Percentiles rank a stretch among this genome's conserved stretches.
Conservation (phyloP, 1,284 basidiomycete genomes). For the Puccinia brachypodii region DNA sequence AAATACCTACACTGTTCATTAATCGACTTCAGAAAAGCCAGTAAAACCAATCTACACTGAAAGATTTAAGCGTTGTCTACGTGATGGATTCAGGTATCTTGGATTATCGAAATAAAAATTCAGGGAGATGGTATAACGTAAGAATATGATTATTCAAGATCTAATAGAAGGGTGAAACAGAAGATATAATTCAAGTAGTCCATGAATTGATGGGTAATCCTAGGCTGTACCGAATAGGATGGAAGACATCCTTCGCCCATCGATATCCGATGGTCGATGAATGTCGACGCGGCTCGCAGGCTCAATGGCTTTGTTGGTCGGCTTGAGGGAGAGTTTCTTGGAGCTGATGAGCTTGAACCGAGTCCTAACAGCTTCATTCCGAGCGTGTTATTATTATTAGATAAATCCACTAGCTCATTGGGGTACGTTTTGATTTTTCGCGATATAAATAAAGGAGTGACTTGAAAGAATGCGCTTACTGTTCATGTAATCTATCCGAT, state of each 20-base stretch:
- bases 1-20: not conserved
- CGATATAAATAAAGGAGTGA: too few relatives aligned
- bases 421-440: too few relatives aligned
- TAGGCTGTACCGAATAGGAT: constrained; percentile 3
- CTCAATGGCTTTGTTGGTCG: constrained; percentile 12
- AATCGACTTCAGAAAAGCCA: not conserved
- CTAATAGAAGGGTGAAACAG: not conserved
- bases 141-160: not conserved
- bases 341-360: constrained; percentile 14
- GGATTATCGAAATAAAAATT: not conserved
- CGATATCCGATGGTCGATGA: constrained; percentile 3
- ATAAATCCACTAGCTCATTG: not conserved
- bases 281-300: constrained; percentile 1
- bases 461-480: constrained; percentile 20
- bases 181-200: not conserved
- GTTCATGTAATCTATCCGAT: constrained; percentile 28
- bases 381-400: not conserved
- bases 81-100: not conserved
- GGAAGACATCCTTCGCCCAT: constrained; percentile 14
- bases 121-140: not conserved
- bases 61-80: not conserved
- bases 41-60: not conserved
- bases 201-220: not conserved
- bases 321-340: constrained; percentile 15
- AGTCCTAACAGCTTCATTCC: not conserved